Percentiles rank a stretch among this genome's conserved stretches.
phyloP scores from a whole-genome alignment of 768 basidiomycete species.

The Russula foetens region DNA sequence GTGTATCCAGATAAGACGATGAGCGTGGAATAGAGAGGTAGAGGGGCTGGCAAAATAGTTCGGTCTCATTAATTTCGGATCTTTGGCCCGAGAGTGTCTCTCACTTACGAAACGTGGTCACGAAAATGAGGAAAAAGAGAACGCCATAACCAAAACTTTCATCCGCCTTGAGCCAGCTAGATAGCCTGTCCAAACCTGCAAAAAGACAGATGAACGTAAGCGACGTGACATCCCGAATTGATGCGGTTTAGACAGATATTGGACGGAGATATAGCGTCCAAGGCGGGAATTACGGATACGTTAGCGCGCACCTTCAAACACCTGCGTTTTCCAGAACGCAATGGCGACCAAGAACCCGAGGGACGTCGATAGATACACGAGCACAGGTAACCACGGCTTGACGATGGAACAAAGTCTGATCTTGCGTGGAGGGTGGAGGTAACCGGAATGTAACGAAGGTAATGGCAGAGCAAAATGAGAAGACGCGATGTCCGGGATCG shows the following conservation, averaged over 20 bases:
- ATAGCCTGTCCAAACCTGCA: conserved; percentile 73
- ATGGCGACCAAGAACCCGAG: conserved; percentile 75
- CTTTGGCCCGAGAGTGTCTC: conserved; percentile 11
- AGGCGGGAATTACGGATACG: not conserved
- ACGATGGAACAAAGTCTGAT: conserved; percentile 37
- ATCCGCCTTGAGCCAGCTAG: conserved; percentile 68
- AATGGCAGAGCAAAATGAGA: conserved; percentile 16
- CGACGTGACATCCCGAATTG: conserved; percentile 2
- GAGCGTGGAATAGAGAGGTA: conserved; percentile 89
- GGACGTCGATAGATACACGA: conserved; percentile 69
- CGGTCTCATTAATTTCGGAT: conserved; percentile 16
- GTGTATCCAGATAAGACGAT: conserved; percentile 91
- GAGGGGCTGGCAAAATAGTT: conserved; percentile 49
- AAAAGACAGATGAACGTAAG: conserved; percentile 16
- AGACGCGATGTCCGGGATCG: not conserved
- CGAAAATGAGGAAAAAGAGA: conserved; percentile 74
- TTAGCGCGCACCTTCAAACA: conserved; percentile 63
- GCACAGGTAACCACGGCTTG: conserved; percentile 69
- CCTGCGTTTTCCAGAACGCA: conserved; percentile 71
- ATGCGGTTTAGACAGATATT: conserved; percentile 2
- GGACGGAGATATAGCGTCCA: conserved; percentile 16
- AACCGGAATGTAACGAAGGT: conserved; percentile 18
- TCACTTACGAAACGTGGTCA: conserved; percentile 81
- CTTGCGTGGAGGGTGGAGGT: conserved; percentile 17
- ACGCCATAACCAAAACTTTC: conserved; percentile 66